Evolutionary conservation across 148 eudicot species (phyloP).

Genomic region (Chenopodium quinoa): DNA sequence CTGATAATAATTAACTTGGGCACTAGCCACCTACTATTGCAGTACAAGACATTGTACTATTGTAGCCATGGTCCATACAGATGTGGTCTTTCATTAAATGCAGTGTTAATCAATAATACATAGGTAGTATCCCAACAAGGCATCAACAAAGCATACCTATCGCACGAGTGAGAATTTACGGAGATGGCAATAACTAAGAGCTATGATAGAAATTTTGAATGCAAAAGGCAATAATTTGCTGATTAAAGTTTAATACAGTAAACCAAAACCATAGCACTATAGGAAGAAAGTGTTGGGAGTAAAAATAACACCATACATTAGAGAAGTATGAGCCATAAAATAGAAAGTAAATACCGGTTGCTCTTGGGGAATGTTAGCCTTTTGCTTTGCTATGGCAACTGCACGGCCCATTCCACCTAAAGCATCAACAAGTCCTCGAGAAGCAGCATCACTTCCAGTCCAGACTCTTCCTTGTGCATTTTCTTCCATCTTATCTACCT

Average conservation of each 20-base stretch:
- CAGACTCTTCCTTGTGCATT: constrained; percentile 95
- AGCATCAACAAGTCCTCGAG: constrained; percentile 83
- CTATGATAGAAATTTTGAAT: background rate
- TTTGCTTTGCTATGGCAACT: constrained; percentile 89
- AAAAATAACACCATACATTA: background rate
- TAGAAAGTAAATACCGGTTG: constrained; percentile 41
- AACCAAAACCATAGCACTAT: background rate
- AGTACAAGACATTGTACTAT: background rate
- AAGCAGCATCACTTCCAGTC: constrained; percentile 84
- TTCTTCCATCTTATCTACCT: constrained; percentile 91
- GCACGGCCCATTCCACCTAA: constrained; percentile 84
- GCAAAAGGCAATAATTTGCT: background rate
- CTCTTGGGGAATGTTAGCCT: constrained; percentile 76
- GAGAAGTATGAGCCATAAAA: constrained; percentile 7
- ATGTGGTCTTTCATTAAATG: background rate
- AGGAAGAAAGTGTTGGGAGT: background rate
- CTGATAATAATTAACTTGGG: background rate
- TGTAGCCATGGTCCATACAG: background rate
- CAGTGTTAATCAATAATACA: background rate
- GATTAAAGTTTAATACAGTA: background rate
- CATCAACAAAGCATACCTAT: background rate
- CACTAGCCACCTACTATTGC: background rate
- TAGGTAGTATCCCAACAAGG: background rate
- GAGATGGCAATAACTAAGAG: background rate
- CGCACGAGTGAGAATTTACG: too few relatives aligned